phyloP scores from a whole-genome alignment of 257 asterid species.

The Capsicum chinense region DNA sequence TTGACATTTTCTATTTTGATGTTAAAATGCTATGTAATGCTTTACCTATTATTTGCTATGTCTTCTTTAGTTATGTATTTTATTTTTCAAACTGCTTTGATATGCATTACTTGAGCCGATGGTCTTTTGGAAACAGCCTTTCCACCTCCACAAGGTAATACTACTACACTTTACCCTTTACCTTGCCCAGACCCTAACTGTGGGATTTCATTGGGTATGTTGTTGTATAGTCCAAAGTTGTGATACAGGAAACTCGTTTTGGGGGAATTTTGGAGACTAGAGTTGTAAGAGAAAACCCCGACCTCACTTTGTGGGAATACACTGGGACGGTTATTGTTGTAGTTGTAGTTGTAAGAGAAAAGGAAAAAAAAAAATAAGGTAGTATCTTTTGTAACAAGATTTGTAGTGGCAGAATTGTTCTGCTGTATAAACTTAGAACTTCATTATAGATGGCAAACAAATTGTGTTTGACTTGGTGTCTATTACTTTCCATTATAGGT shows the following conservation, averaged over 20 bases:
- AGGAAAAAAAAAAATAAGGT: not conserved
- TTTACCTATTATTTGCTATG: no score
- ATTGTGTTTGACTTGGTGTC: not conserved
- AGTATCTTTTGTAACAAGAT: not conserved
- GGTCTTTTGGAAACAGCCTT: no score
- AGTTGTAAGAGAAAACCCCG: not conserved
- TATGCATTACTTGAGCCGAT: no score
- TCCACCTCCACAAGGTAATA: no score
- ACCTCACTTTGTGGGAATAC: no score
- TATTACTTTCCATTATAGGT: not conserved
- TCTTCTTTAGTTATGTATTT: no score
- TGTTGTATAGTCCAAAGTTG: not conserved
- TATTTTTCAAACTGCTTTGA: no score
- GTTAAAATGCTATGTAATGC: no score
- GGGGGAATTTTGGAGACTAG: not conserved
- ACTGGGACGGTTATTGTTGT: no score
- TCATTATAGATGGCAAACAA: not conserved
- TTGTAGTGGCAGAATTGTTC: not conserved
- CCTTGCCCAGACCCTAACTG: no score
- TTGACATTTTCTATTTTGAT: not conserved
- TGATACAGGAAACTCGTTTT: constrained; percentile 14
- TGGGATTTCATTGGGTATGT: no score
- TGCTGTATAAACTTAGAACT: not conserved
- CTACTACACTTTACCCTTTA: no score
- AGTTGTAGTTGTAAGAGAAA: not conserved